phyloP scores from a whole-genome alignment of 140 eudicot species.

The Ambrosia hybrid region DNA sequence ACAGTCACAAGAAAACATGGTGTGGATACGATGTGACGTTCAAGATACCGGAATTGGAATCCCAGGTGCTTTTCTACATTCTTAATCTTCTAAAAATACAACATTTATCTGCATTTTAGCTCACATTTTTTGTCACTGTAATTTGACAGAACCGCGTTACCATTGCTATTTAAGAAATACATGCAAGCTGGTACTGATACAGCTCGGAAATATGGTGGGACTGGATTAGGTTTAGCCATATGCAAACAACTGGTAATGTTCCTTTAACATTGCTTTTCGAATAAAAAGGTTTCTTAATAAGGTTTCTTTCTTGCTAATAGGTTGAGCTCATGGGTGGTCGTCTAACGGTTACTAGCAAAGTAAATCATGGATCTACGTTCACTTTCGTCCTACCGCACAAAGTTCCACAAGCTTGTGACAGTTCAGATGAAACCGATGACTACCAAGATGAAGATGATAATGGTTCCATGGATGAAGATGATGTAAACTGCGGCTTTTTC shows the following conservation, averaged over 20 bases:
- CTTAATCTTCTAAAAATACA: neutral
- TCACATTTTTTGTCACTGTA: slow-evolving; percentile 1
- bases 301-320: slow-evolving; percentile 40
- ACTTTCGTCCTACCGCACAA: slow-evolving; percentile 76
- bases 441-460: slow-evolving; percentile 54
- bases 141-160: slow-evolving; percentile 64
- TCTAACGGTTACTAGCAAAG: slow-evolving; percentile 82
- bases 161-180: slow-evolving; percentile 81
- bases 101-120: neutral
- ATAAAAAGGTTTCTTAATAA: neutral
- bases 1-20: slow-evolving; percentile 46
- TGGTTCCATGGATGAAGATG: slow-evolving; percentile 41
- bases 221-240: slow-evolving; percentile 94
- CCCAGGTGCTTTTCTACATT: slow-evolving; percentile 58
- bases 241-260: slow-evolving; percentile 88
- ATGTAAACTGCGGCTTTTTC: slow-evolving; percentile 59
- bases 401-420: slow-evolving; percentile 57
- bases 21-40: slow-evolving; percentile 94
- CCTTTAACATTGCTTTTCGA: neutral
- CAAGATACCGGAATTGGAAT: slow-evolving; percentile 95
- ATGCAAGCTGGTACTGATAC: slow-evolving; percentile 94
- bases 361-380: slow-evolving; percentile 74
- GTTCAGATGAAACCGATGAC: slow-evolving; percentile 81
- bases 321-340: slow-evolving; percentile 98
- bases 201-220: slow-evolving; percentile 96